phyloP scores from a whole-genome alignment of 495 filamentous ascomycete genomes.

The Aspergillus panamensis region DNA sequence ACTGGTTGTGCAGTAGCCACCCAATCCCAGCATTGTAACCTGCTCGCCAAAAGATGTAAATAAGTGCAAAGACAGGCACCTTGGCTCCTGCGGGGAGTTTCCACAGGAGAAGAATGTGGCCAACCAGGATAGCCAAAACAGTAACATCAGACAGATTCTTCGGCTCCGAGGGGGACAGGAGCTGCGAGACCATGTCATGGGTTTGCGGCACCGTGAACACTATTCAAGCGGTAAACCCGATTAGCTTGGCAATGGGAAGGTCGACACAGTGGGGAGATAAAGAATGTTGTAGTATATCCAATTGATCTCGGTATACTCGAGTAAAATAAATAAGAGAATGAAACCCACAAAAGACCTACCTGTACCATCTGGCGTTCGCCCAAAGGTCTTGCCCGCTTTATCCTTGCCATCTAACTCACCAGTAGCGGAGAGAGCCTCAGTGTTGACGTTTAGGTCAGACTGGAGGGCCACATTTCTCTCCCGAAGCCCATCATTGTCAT shows the following conservation, averaged over 20 bases:
- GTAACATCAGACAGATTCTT: conserved; percentile 86
- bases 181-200: conserved; percentile 97
- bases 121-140: conserved; percentile 75
- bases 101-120: conserved; percentile 70
- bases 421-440: conserved; percentile 35
- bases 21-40: conserved; percentile 94
- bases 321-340: not conserved
- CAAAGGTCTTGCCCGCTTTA: conserved; percentile 67
- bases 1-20: conserved; percentile 83
- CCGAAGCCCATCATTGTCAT: conserved; percentile 39
- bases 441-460: conserved; percentile 34
- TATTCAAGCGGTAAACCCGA: conserved; percentile 33
- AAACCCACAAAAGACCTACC: conserved; percentile 52
- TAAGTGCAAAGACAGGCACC: conserved; percentile 68
- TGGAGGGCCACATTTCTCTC: conserved; percentile 41
- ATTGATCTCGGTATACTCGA: not conserved
- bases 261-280: not conserved
- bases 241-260: not conserved
- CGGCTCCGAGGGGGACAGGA: conserved; percentile 89
- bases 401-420: conserved; percentile 39
- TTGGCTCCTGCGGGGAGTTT: conserved; percentile 62
- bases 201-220: conserved; percentile 95
- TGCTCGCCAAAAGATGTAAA: conserved; percentile 89
- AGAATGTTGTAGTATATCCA: not conserved
- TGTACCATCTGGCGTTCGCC: conserved; percentile 84